phyloP scores from a whole-genome alignment of 2,329 filamentous ascomycete genomes.

The Dichotomopilus funicola region DNA sequence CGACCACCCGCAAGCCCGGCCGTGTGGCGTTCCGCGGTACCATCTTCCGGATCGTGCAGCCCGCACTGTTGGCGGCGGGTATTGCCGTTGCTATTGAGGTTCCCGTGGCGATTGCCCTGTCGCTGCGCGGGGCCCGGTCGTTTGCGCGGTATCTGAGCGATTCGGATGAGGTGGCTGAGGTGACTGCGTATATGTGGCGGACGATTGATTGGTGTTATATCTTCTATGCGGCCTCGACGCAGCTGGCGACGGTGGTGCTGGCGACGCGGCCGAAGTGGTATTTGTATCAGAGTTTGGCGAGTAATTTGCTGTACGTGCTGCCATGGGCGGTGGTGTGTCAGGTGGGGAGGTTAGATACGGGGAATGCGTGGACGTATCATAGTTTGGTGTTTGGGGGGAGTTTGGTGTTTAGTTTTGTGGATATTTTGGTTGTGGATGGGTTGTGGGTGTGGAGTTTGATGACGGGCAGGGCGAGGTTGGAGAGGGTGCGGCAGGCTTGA shows the following conservation, averaged over 20 bases:
- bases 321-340: conserved; percentile 63
- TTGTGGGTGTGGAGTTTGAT: conserved; percentile 47
- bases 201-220: conserved; percentile 62
- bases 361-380: conserved; percentile 61
- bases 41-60: conserved; percentile 37
- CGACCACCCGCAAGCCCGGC: conserved; percentile 16
- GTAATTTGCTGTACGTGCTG: conserved; percentile 62
- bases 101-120: conserved; percentile 56
- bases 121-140: conserved; percentile 48
- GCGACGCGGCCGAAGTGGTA: conserved; percentile 62
- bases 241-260: conserved; percentile 58
- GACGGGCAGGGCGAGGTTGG: conserved; percentile 38
- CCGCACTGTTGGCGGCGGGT: conserved; percentile 46
- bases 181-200: conserved; percentile 60
- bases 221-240: conserved; percentile 59
- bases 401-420: conserved; percentile 59
- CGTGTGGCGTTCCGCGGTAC: conserved; percentile 10
- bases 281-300: conserved; percentile 57
- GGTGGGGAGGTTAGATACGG: conserved; percentile 38
- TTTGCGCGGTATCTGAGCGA: conserved; percentile 59
- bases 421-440: conserved; percentile 43
- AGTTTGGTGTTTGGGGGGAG: conserved; percentile 61
- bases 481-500: conserved; percentile 26
- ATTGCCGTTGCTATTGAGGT: conserved; percentile 55
- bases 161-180: conserved; percentile 49